Base-by-base conservation (phyloP, 148 eudicot genomes). In the Diospyros lotus region DNA sequence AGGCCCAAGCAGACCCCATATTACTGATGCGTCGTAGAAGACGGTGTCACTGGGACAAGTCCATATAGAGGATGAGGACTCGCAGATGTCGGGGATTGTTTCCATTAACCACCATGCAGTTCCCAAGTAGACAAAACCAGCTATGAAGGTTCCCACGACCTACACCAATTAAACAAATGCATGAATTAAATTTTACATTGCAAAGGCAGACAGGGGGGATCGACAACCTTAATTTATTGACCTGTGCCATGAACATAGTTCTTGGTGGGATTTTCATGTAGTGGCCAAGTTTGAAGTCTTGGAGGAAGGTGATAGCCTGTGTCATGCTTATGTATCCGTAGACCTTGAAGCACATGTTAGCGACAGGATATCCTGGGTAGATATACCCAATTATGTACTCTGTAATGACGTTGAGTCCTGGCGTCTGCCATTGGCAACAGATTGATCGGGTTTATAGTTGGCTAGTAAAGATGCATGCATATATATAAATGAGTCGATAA, bases 41-140 rank as follows among this genome's bases (percentile, higher is more conserved):
- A 95, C 97, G 0, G 86, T 88, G 74, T 95, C 99, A 2, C 82
- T 17, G 4, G 99, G 99, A 71, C 99, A 95, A 10, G 99, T 95
- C 99, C 97, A 95, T 12, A 92, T 79, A 2, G 90, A 66, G 60
- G 89, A 81, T 5, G 88, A 79, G 15, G 80, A 71, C 17, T 84
- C 82, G 51, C 99, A 95, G 2, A 92, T 95, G 68, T 85, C 91
- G 0, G 97, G 92, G 73, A 95, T 92, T 6, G 91, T 87, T 69
- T 92, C 97, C 96, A 95, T 92, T 64, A 95, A 79, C 97, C 97
- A 95, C 99, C 99, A 92, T 4, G 99, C 97, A 0, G 99, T 92
- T 43, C 77, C 66, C 68, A 89, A 80, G 86, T 92, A 95, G 51
- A 90, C 94, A 1, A 89, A 17, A 58, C 84, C 77, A 0, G 99